Evolutionary conservation across 371 early-diverging fungal genomes (phyloP), one percentile per base, ranked within the genome.

Genomic region (Mucor plumbeus): DNA sequence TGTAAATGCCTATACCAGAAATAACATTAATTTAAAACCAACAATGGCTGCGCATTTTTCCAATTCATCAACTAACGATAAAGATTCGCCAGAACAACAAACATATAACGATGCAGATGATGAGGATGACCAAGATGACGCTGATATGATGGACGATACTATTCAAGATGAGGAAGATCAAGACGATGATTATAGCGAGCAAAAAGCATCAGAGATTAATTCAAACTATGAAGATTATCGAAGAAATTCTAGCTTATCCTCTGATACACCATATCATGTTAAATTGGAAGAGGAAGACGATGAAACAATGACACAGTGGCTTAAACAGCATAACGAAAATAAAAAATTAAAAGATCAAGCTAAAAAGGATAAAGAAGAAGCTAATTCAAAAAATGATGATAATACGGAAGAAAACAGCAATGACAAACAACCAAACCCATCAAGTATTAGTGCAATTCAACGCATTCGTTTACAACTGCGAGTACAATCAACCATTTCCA

Each of bases 381-480:
- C 8, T 21, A 35, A 8, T 17, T 21, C 41, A 38, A 35, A 57
- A 53, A 38, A 44, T 56, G 48, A 48, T 10, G 10, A 48, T 21
- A 19, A 9, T 19, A 26, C 59, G 10, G 36, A 31, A 36, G 50
- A 50, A 9, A 50, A 40, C n/a, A n/a, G 11, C 33, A 44, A 60
- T 35, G 53, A 53, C 1, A 38, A 61, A 4, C 44, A 48, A 14
- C 33, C 58, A 3, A 44, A 57, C 0, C 54, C 74, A 7, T 78
- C 79, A 8, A 79, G 79, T 62, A 61, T 82, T 14, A 70, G 74
- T 44, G 83, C 83, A 10, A 82, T 82, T 54, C 83, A 82, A 43
- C 70, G 65, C 7, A 76, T 82, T 33, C 73, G 83, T 36, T 64
- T 82, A 9, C 75, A 82, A 39, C 64, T 82, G 9, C 64, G 78